A percentile compares a stretch with the other conserved stretches of the same genome.
Conservation (phyloP, 2,329 filamentous ascomycete species). For the Paraphaeosphaeria minitans region DNA sequence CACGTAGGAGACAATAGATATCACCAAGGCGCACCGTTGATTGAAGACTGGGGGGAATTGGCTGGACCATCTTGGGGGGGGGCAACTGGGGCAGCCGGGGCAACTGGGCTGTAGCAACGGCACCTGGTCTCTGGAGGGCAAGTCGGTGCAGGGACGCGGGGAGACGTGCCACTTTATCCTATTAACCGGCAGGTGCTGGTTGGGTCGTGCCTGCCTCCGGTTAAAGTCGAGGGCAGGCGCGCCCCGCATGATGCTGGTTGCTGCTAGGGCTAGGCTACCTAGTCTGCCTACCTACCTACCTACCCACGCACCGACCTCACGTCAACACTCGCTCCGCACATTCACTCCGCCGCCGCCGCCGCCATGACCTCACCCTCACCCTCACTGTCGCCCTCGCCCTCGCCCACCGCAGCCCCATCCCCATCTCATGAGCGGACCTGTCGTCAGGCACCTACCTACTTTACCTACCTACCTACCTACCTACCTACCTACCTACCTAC, state of each 20-base stretch:
- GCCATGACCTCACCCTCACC: too few relatives aligned
- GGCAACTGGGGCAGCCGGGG: too few relatives aligned
- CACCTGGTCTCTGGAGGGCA: constrained; percentile 27
- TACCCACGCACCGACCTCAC: not conserved
- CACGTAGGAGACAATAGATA: constrained; percentile 42
- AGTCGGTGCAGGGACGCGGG: constrained; percentile 17
- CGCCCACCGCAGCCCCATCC: constrained; percentile 10
- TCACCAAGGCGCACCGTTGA: constrained; percentile 38
- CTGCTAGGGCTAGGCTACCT: constrained; percentile 15
- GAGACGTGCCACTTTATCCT: constrained; percentile 15
- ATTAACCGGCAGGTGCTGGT: constrained; percentile 17
- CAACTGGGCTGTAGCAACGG: too few relatives aligned
- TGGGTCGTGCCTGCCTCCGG: constrained; percentile 15
- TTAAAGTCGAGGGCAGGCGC: constrained; percentile 19
- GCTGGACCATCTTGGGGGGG: constrained; percentile 34
- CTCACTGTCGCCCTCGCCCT: too few relatives aligned
- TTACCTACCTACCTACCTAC: too few relatives aligned
- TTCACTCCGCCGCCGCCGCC: constrained; percentile 15
- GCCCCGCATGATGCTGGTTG: constrained; percentile 18
- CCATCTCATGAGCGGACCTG: constrained; percentile 20
- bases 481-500: too few relatives aligned
- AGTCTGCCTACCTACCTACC: constrained; percentile 14
- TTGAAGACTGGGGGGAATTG: constrained; percentile 32
- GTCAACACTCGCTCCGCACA: constrained; percentile 21
- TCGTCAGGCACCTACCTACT: constrained; percentile 6